phyloP scores from a whole-genome alignment of 2,329 filamentous ascomycete species.

The Diplocarpon rosae region DNA sequence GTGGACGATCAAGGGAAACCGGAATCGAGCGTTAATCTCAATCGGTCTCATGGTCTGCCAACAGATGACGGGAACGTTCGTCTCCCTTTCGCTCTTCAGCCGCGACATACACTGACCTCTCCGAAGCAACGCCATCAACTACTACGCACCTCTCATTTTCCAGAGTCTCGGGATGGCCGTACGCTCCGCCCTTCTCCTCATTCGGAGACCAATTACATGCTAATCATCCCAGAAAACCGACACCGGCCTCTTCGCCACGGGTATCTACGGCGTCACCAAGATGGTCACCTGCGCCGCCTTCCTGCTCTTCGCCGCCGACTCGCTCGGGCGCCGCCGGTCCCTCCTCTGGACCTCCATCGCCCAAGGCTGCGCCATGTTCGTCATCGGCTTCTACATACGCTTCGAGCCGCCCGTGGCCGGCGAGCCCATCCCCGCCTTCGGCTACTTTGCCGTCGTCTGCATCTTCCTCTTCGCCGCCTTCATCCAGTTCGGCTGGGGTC shows the following conservation, averaged over 20 bases:
- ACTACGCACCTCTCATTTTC: conserved; percentile 55
- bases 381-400: conserved; percentile 61
- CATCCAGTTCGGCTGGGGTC: conserved; percentile 63
- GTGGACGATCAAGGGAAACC: conserved; percentile 45
- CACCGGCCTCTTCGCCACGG: conserved; percentile 58
- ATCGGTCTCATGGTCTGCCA: conserved; percentile 57
- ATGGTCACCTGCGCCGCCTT: conserved; percentile 52
- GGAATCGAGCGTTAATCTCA: conserved; percentile 53
- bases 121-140: conserved; percentile 40
- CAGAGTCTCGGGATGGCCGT: conserved; percentile 47
- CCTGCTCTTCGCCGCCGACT: conserved; percentile 57
- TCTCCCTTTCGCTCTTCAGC: not conserved
- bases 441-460: conserved; percentile 58
- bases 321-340: conserved; percentile 47
- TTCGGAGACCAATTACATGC: too few species aligned
- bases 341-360: conserved; percentile 40
- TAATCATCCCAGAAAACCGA: conserved; percentile 31
- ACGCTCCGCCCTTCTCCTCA: conserved; percentile 3
- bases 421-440: conserved; percentile 47
- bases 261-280: conserved; percentile 64
- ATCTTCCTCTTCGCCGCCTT: conserved; percentile 63
- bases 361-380: conserved; percentile 50
- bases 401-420: conserved; percentile 45
- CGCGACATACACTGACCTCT: not conserved
- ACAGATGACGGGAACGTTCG: conserved; percentile 49